Conservation (phyloP, 2,329 filamentous ascomycete species). For the Calonectria henricotiae region DNA sequence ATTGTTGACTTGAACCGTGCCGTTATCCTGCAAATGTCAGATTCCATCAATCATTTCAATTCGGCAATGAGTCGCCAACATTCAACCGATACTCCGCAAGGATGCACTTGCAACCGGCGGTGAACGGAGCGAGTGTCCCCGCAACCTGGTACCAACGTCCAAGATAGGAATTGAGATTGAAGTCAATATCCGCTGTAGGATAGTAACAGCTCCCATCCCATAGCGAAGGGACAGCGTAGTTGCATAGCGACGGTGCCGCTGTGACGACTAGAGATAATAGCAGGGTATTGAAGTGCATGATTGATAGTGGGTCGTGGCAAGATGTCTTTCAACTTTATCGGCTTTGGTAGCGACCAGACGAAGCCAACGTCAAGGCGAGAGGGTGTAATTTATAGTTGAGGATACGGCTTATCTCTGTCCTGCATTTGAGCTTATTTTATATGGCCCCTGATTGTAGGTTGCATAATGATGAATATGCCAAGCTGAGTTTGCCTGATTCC, state of each 20-base stretch:
- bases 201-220: conserved; percentile 18
- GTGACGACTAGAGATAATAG: not conserved
- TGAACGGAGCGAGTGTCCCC: conserved; percentile 7
- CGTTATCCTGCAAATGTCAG: not conserved
- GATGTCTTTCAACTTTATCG: no score
- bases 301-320: not conserved
- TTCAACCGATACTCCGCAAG: not conserved
- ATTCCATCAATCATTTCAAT: no score
- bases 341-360: no score
- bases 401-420: not conserved
- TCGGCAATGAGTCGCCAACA: not conserved
- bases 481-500: not conserved
- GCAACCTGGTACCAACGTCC: conserved; percentile 14
- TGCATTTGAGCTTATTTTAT: not conserved
- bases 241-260: not conserved
- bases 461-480: conserved; percentile 13
- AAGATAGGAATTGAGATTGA: not conserved
- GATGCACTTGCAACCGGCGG: conserved; percentile 10
- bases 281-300: not conserved
- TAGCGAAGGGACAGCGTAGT: not conserved
- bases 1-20: conserved; percentile 13
- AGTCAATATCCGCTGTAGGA: conserved; percentile 6
- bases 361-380: not conserved
- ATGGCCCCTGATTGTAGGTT: not conserved
- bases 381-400: not conserved